Conservation (phyloP, 208 protist genomes). For the Endotrypanum monterogeii region DNA sequence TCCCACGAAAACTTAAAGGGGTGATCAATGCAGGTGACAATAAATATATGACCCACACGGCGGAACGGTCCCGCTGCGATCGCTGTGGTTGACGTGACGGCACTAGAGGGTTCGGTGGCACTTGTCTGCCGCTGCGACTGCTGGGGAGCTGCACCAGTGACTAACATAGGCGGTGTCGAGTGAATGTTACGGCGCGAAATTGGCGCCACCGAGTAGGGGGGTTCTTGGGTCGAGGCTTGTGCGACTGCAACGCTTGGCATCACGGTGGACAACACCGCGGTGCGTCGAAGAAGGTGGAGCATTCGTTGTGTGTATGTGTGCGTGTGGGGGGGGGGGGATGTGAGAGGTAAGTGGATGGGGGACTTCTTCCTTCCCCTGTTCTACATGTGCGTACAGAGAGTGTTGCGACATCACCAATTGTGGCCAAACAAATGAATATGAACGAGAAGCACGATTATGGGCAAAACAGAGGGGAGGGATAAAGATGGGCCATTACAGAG, state of each 20-base stretch:
- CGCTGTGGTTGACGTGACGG: slow-evolving; percentile 22
- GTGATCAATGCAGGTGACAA: slow-evolving; percentile 80
- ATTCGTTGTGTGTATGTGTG: neutral
- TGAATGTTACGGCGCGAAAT: neutral
- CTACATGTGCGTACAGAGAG: neutral
- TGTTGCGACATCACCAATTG: neutral
- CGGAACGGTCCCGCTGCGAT: slow-evolving; percentile 66
- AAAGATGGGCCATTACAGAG: too few relatives aligned
- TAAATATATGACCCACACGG: slow-evolving; percentile 83
- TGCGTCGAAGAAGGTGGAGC: slow-evolving; percentile 3
- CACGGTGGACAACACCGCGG: too few relatives aligned
- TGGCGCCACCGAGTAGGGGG: neutral
- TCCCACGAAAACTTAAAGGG: slow-evolving; percentile 88
- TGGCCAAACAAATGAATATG: too few relatives aligned
- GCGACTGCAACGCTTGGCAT: neutral
- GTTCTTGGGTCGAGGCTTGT: neutral
- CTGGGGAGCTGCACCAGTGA: neutral
- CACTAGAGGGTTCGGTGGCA: neutral
- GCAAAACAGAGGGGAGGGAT: neutral
- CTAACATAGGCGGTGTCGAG: neutral
- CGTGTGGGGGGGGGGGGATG: neutral
- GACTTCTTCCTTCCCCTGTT: neutral
- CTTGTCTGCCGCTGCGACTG: neutral
- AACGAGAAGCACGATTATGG: neutral
- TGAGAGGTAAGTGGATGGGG: too few relatives aligned